phyloP scores from a whole-genome alignment of 345 rosid genomes.

The Syzygium oleosum region DNA sequence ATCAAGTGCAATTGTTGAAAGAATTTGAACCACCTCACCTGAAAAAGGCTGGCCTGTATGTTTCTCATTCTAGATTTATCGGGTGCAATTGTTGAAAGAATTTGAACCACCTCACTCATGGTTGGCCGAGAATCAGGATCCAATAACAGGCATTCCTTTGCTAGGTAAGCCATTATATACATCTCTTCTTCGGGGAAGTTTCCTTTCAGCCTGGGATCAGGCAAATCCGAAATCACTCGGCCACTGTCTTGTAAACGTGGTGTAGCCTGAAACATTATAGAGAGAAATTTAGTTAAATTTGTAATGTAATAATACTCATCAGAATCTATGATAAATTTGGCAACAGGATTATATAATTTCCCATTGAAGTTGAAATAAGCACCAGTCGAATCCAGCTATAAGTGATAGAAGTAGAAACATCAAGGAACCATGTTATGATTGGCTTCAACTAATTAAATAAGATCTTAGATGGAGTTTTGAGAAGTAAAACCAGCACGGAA shows the following conservation, averaged over 20 bases:
- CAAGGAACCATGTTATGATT: neutral
- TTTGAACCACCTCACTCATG: slow-evolving; percentile 96
- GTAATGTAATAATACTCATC: neutral
- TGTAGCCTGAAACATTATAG: slow-evolving; percentile 43
- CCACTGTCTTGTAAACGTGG: slow-evolving; percentile 70
- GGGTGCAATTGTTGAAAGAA: slow-evolving; percentile 77
- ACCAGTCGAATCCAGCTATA: neutral
- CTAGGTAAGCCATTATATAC: slow-evolving; percentile 90
- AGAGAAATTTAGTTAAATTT: neutral
- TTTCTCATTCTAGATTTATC: slow-evolving; percentile 61
- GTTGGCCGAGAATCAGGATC: slow-evolving; percentile 93
- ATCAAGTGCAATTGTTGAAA: neutral
- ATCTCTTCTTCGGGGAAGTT: slow-evolving; percentile 77
- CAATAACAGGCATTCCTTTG: slow-evolving; percentile 83
- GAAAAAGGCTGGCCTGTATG: slow-evolving; percentile 55
- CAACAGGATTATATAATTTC: neutral
- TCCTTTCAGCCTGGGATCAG: slow-evolving; percentile 70
- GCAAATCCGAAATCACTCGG: slow-evolving; percentile 59
- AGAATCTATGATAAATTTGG: neutral
- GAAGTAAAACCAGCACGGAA: neutral
- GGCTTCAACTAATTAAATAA: neutral
- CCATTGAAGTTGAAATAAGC: neutral
- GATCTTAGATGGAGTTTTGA: neutral
- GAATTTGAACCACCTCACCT: slow-evolving; percentile 21
- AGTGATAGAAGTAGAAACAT: neutral